Evolutionary conservation across 139 green algal species (phyloP).

Genomic region (Raphidocelis subcapitata): DNA sequence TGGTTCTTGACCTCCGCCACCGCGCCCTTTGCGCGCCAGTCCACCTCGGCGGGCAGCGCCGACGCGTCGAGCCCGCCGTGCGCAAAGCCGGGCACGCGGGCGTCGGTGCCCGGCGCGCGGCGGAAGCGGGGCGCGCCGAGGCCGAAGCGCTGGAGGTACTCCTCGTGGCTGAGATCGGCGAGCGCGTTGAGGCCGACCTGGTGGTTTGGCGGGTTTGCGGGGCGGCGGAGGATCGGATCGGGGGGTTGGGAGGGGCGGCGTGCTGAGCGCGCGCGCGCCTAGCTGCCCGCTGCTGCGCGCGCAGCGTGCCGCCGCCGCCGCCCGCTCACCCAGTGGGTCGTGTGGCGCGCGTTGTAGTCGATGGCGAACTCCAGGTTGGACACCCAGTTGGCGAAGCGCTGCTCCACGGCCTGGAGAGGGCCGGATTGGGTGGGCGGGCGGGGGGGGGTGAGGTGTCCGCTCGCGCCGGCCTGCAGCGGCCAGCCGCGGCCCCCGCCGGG

Average conservation of each 20-base stretch:
- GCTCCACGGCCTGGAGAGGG: conserved; percentile 47
- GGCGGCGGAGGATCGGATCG: neutral
- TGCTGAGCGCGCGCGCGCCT: no score
- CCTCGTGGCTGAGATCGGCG: conserved; percentile 84
- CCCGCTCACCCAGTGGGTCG: conserved; percentile 43
- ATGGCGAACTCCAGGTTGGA: conserved; percentile 79
- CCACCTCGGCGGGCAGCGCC: conserved; percentile 38
- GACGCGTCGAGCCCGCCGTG: conserved; percentile 42
- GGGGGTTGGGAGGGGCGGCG: neutral
- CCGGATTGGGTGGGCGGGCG: no score
- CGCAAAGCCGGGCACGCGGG: conserved; percentile 36
- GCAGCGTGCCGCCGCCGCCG: no score
- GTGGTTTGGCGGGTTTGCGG: no score
- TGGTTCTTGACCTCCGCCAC: conserved; percentile 95
- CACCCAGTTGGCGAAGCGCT: conserved; percentile 68
- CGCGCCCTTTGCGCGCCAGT: conserved; percentile 80
- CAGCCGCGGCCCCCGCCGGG: neutral
- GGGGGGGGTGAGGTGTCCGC: no score
- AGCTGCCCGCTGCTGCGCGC: no score
- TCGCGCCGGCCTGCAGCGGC: neutral
- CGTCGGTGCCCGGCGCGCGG: neutral
- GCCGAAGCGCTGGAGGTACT: conserved; percentile 66
- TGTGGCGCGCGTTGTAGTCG: conserved; percentile 66
- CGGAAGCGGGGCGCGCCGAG: conserved; percentile 32
- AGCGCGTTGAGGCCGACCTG: conserved; percentile 86